A percentile compares a stretch with the other conserved stretches of the same genome.
phyloP scores from a whole-genome alignment of 306 rosid genomes.

The Castanea sativa region DNA sequence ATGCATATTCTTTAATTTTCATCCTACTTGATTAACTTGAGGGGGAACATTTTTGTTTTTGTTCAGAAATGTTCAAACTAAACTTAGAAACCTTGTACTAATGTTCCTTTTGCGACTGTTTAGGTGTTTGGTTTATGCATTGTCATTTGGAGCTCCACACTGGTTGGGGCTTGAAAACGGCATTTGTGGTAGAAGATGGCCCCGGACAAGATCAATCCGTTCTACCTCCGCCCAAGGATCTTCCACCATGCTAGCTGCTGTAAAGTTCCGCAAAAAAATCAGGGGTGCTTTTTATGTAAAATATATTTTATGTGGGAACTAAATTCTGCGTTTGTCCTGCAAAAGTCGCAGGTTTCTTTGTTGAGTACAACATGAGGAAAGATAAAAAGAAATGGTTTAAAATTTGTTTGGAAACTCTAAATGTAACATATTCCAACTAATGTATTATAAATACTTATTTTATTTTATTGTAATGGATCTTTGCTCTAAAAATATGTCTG shows the following conservation, averaged over 20 bases:
- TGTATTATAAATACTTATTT: neutral
- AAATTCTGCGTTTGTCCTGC: slow-evolving; percentile 33
- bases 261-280: neutral
- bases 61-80: neutral
- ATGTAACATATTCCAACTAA: neutral
- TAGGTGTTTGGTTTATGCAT: slow-evolving; percentile 89
- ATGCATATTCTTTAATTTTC: neutral
- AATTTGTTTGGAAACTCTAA: slow-evolving; percentile 5
- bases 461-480: too few species aligned
- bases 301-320: neutral
- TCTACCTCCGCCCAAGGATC: slow-evolving; percentile 74
- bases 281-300: neutral
- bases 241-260: slow-evolving; percentile 54
- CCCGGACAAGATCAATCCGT: slow-evolving; percentile 51
- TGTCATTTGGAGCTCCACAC: slow-evolving; percentile 82
- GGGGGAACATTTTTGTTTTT: neutral
- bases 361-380: slow-evolving; percentile 7
- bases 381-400: slow-evolving; percentile 16
- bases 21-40: neutral
- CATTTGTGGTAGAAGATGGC: slow-evolving; percentile 76
- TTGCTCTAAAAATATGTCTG: too few species aligned
- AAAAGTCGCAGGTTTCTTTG: slow-evolving; percentile 37
- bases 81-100: neutral
- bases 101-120: neutral
- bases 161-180: slow-evolving; percentile 84